Conservation (phyloP, 495 filamentous ascomycete species). For the Penicillium tannophilum region DNA sequence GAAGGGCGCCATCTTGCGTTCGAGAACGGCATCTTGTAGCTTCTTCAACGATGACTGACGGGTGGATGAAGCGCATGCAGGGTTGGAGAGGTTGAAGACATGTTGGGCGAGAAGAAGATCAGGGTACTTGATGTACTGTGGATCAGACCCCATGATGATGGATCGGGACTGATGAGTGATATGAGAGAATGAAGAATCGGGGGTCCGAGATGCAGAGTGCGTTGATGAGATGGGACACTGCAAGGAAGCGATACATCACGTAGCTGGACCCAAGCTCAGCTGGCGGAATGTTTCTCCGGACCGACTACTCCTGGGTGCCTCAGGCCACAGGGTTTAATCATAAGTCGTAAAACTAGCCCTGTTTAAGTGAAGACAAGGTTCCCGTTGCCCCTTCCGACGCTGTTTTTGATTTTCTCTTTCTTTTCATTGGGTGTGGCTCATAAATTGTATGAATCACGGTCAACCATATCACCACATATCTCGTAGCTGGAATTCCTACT, state of each 20-base stretch:
- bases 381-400: too few relatives aligned
- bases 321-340: neutral
- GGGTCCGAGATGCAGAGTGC: slow-evolving; percentile 14
- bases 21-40: slow-evolving; percentile 88
- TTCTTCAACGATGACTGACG: slow-evolving; percentile 77
- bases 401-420: neutral
- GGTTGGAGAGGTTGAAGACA: slow-evolving; percentile 95
- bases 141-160: slow-evolving; percentile 88
- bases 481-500: too few relatives aligned
- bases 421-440: too few relatives aligned
- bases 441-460: too few relatives aligned
- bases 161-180: slow-evolving; percentile 16
- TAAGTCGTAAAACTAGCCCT: too few relatives aligned
- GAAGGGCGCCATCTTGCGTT: slow-evolving; percentile 95
- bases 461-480: too few relatives aligned
- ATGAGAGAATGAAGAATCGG: slow-evolving; percentile 14
- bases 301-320: slow-evolving; percentile 10
- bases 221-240: slow-evolving; percentile 24
- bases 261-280: slow-evolving; percentile 46
- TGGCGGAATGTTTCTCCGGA: slow-evolving; percentile 44
- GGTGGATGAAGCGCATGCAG: slow-evolving; percentile 65
- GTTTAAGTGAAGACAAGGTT: too few relatives aligned
- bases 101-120: slow-evolving; percentile 90
- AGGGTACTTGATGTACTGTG: slow-evolving; percentile 94
- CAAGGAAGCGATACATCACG: slow-evolving; percentile 33